These are phyloP conservation scores for Trichoderma hamatum DNA, from an alignment of 2,329 filamentous ascomycete genomes.

Conservation along the genomic window DNA sequence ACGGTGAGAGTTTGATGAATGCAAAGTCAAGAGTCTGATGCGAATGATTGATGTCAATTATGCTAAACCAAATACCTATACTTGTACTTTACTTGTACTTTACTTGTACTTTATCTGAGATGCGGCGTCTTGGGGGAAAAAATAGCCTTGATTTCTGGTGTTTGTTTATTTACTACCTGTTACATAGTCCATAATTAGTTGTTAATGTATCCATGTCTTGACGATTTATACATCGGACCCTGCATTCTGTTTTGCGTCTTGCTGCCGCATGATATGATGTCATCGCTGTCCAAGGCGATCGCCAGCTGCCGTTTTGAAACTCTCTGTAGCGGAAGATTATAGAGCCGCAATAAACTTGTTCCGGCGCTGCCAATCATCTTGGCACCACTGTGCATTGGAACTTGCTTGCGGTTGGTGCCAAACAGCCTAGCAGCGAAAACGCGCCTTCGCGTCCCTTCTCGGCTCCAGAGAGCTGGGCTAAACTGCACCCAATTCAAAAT, in stretches of 20 bases:
- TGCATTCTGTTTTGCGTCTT: background rate
- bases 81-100: background rate
- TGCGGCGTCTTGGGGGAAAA: background rate
- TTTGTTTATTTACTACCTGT: background rate
- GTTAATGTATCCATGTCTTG: background rate
- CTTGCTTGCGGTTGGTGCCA: background rate
- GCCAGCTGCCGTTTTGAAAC: background rate
- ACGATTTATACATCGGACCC: background rate
- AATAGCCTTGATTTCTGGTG: background rate
- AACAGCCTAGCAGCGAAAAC: constrained; percentile 17
- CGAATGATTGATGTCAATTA: background rate
- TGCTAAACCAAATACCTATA: background rate
- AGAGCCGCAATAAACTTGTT: constrained; percentile 21
- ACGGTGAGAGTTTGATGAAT: constrained; percentile 15
- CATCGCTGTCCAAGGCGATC: background rate
- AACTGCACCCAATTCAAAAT: background rate
- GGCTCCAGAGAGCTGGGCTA: background rate
- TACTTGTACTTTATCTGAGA: background rate
- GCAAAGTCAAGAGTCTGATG: background rate
- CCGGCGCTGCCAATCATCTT: background rate
- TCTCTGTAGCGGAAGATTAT: background rate
- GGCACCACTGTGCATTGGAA: background rate
- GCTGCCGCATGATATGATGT: constrained; percentile 1
- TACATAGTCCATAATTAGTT: background rate
- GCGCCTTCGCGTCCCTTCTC: constrained; percentile 20